Base-by-base conservation (phyloP, 176 grass and related monocot species). In the Tuctoria greenei region DNA sequence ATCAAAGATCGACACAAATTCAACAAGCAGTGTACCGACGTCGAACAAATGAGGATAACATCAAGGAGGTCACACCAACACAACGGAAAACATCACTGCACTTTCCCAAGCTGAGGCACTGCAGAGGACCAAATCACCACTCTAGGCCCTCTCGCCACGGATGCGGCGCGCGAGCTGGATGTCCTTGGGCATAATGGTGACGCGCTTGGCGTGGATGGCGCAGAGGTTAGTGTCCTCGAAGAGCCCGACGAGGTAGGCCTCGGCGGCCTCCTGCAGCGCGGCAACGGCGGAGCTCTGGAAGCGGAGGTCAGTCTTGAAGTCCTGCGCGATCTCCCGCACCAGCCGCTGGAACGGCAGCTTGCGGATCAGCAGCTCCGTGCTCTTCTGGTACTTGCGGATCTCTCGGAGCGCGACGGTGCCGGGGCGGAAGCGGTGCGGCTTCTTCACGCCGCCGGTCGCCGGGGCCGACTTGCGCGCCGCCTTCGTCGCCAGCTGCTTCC, bases 311-410 rank as follows among this genome's bases (percentile, higher is more conserved):
- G 85, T 85, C 85, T 88, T 88, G 82, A 91, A 88, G 74, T 91
- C 89, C 82, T 91, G 85, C 3, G 85, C 82, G 78, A 91, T 91
- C 89, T 91, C 89, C 1, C 85, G 4, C 5, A 92, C 86, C 0
- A 92, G 75, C 2, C 86, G 79, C 86, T 92, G 86, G 86, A 92
- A 92, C 1, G 90, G 90, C 0, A 92, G 86, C 86, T 92, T 92
- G 17, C 86, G 86, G 79, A 92, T 92, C 1, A 92, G 86, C 13
- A 92, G 71, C 79, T 92, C 86, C 1, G 86, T 92, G 82, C 86
- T 92, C 86, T 92, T 92, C 79, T 92, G 90, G 82, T 92, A 92
- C 82, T 88, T 92, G 82, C 86, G 86, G 65, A 92, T 92, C 90
- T 86, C 90, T 0, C 90, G 69, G 36, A 92, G 90, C 0, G 90